Percentiles rank a stretch among this genome's conserved stretches.
phyloP scores from a whole-genome alignment of 1,139 yeast species.

The Candida sp. region DNA sequence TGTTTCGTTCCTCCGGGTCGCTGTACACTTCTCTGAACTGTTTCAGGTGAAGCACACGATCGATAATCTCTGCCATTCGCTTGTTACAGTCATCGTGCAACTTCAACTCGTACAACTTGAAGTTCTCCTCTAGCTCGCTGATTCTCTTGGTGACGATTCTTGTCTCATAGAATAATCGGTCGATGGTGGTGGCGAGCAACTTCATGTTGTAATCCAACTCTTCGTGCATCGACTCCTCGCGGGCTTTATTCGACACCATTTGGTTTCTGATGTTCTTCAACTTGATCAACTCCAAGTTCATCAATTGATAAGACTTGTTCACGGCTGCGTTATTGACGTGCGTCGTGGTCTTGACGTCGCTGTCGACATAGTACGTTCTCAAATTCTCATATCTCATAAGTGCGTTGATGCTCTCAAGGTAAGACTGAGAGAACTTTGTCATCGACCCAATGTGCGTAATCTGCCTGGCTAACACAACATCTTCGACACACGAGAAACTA shows the following conservation, averaged over 20 bases:
- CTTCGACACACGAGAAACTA: conserved; percentile 52
- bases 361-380: conserved; percentile 17
- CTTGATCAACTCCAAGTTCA: conserved; percentile 36
- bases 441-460: conserved; percentile 20
- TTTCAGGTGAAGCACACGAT: conserved; percentile 39
- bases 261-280: conserved; percentile 31
- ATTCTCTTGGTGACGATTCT: conserved; percentile 73
- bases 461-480: conserved; percentile 13
- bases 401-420: conserved; percentile 26
- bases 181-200: conserved; percentile 72
- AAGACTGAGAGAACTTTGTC: conserved; percentile 26
- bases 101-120: conserved; percentile 49
- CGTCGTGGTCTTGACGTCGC: conserved; percentile 2
- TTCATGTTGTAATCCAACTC: conserved; percentile 53
- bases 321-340: conserved; percentile 20
- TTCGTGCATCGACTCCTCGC: conserved; percentile 34
- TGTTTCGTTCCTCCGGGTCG: conserved; percentile 31
- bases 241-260: conserved; percentile 32
- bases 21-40: conserved; percentile 36
- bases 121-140: conserved; percentile 79
- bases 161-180: conserved; percentile 81
- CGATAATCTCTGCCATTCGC: conserved; percentile 34
- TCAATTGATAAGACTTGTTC: conserved; percentile 26
- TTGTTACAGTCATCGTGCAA: conserved; percentile 31
- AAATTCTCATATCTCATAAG: conserved; percentile 24